A percentile compares a stretch with the other conserved stretches of the same genome.
These are phyloP conservation scores for Hippophae tibetana DNA, from an alignment of 306 rosid genomes.

Conservation along the genomic window DNA sequence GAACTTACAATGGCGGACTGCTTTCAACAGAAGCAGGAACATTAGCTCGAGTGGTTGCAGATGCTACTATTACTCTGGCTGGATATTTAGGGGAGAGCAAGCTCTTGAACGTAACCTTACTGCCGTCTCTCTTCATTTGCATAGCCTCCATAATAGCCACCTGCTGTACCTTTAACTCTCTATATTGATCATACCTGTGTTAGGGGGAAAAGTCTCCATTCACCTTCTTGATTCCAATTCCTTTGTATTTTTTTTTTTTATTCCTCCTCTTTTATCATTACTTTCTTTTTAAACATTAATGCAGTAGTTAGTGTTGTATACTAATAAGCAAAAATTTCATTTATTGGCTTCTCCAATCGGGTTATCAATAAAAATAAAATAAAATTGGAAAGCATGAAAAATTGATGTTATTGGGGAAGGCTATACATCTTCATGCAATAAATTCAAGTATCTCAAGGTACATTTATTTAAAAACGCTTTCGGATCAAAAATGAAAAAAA, in stretches of 20 bases:
- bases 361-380: too few relatives aligned
- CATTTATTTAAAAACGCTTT: too few relatives aligned
- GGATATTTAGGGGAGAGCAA: conserved; percentile 63
- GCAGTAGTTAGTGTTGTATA: background rate
- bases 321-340: too few relatives aligned
- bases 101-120: conserved; percentile 69
- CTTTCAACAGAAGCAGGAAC: conserved; percentile 97
- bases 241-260: background rate
- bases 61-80: conserved; percentile 75
- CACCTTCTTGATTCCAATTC: background rate
- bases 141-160: conserved; percentile 73
- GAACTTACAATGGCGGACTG: conserved; percentile 85
- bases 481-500: too few relatives aligned
- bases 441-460: too few relatives aligned
- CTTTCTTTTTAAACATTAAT: background rate
- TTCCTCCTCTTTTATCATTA: background rate
- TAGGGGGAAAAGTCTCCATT: background rate
- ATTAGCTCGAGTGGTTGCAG: conserved; percentile 85
- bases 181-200: conserved; percentile 33
- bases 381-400: too few relatives aligned
- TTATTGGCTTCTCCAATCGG: too few relatives aligned
- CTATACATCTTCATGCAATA: too few relatives aligned
- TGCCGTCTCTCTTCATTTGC: conserved; percentile 81
- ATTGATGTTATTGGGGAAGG: too few relatives aligned
- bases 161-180: conserved; percentile 81